These are phyloP conservation scores for Escallonia herrerae DNA, from an alignment of 129 eudicot species.

Conservation along the genomic window DNA sequence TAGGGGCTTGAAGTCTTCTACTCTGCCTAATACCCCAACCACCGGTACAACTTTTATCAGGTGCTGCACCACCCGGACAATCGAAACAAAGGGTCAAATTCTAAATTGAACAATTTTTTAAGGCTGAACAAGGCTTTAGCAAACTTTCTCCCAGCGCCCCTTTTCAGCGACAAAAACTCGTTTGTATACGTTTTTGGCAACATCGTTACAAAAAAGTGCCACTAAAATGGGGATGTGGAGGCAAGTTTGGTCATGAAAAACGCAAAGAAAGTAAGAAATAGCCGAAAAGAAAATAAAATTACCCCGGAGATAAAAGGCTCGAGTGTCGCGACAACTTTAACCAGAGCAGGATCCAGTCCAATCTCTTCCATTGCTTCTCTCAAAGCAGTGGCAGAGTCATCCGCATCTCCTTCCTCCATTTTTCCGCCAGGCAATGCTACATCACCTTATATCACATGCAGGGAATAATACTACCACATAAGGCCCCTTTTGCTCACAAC, in stretches of 20 bases:
- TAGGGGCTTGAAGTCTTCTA: conserved; percentile 22
- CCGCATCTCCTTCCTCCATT: conserved; percentile 29
- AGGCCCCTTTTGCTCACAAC: neutral
- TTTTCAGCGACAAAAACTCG: neutral
- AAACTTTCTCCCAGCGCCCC: no score
- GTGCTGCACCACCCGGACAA: conserved; percentile 11
- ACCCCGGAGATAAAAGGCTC: conserved; percentile 28
- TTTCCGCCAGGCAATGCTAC: conserved; percentile 47
- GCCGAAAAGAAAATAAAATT: neutral
- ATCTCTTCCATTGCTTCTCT: conserved; percentile 45
- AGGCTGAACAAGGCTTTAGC: neutral
- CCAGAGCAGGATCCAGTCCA: conserved; percentile 27
- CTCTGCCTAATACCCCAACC: conserved; percentile 17
- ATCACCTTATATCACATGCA: conserved; percentile 19
- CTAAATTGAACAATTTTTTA: no score
- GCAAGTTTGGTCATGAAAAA: neutral
- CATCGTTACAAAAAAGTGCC: neutral
- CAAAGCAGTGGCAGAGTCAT: conserved; percentile 34
- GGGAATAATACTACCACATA: neutral
- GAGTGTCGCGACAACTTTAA: conserved; percentile 22
- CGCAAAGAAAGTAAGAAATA: neutral
- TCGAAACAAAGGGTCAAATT: neutral
- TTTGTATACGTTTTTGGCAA: neutral
- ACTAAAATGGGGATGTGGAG: neutral
- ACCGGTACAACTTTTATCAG: conserved; percentile 30